Base-by-base conservation (phyloP, 176 grass and related monocot species). In the Dendrocalamus sinicus region DNA sequence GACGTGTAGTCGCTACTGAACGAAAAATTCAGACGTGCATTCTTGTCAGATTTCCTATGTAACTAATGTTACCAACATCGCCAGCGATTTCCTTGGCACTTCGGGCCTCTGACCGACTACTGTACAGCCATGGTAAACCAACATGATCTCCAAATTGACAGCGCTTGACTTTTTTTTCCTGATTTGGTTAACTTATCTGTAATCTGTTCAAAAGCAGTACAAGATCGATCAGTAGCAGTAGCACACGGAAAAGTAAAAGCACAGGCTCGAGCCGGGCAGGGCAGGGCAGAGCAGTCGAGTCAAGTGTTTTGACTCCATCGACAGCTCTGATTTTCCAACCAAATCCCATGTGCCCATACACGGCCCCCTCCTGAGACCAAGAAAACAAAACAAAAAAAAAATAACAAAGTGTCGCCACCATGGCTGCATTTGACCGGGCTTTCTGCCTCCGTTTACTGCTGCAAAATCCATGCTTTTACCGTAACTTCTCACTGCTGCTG, bases 341-440 rank as follows among this genome's bases (percentile, higher is more conserved):
- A 10, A 75, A 76, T 10, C 70, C 86, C 19, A 65, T 76, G 3
- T 24, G 65, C 84, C 75, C 64, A 58, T 47, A 20, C n/a, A 12
- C n/a, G 13, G 1, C 8, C 2, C 39, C 24, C 9, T 7, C 6
- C 2, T 57, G 78, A 32, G 39, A 87, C 78, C 78, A 57, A 40
- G 47, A 15, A 52, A 12, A 12, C 7, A 6, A 22, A 4, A 47
- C 4, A 43, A 3, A 20, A 2, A 35, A n/a, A n/a, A n/a, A n/a
- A n/a, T n/a, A 37, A 4, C 70, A 1, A 19, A 17, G 32, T 77
- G 86, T 88, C 79, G 63, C 72, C 72, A 70, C 75, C 67, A 43
- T 53, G 57, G 84, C 68, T 23, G 69, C 85, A 70, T 76, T 76
- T 77, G 79, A 77, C 86, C 51, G 5, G 66, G 71, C 71, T 1